Evolutionary conservation across 148 eudicot species (phyloP), one percentile per base, ranked within the genome.

Genomic region (Dianthus caryophyllus): DNA sequence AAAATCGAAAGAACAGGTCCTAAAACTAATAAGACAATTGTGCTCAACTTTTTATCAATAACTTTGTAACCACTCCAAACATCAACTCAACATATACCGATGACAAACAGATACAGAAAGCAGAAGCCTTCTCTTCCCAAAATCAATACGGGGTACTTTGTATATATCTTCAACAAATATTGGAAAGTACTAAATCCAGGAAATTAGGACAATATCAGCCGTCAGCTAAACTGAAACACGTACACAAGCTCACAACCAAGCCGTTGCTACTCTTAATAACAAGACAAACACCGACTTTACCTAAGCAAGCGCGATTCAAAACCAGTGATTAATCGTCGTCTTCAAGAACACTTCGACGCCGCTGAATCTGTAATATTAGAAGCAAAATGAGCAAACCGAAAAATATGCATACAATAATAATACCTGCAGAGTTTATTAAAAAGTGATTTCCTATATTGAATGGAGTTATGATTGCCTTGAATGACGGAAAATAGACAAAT

Each of bases 301-400:
- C 51, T 5, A 33, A 26, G 43, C 44, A 41, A 66, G 16, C 33
- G 31, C 7, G 5, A 46, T 22, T 52, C 15, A 39, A 25, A 27
- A 48, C 47, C 11, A 33, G 27, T 38, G 7, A 22, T 18, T 89
- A 93, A 80, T 93, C 96, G 33, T 94, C 98, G 58, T 94, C 98
- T 58, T 90, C 96, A 33, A 94, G 96, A 65, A 93, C 98, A 75
- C 82, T 93, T 22, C 90, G 85, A n/a, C 98, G 98, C 90, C 98
- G 90, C 66, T 80, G 88, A 73, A 94, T 94, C 98, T 94, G 96
- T 63, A 55, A 49, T 31, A 56, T 64, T 56, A 44, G 27, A 0
- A 39, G 39, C 55, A 33, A 38, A 50, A 50, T 70, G 50, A 83
- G 68, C 64, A 26, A 7, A 17, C 43, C 43, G 27, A 26, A 30